Evolutionary conservation across 163 green algal species (phyloP), one percentile per base, ranked within the genome.

Genomic region (Scenedesmus sp.): DNA sequence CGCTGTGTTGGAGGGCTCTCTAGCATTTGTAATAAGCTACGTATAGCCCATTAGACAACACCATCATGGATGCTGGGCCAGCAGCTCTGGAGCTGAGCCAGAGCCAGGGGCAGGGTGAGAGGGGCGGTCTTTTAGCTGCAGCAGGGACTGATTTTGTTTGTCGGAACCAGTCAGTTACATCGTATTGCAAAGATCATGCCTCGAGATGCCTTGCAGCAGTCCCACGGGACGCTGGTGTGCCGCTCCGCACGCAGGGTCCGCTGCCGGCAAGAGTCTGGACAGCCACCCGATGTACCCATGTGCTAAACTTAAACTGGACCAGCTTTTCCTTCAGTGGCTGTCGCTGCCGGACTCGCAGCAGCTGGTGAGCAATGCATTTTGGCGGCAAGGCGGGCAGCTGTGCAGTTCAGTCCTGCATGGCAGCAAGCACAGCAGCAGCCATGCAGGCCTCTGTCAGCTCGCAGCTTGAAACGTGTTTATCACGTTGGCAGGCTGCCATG

Each of bases 301-400:
- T 84, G 97, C 95, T 67, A 99, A 99, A 93, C 94, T 99, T 6
- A 99, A 99, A 92, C 95, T 99, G 0, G 98, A 99, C 93, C 98
- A 99, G 92, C 96, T 99, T 57, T 99, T 99, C 91, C 87, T 99
- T 56, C 97, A 99, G 84, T 99, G 98, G 98, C 96, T 99, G 20
- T 97, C 96, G 26, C 90, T 98, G 60, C 94, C 96, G 8, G 97
- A 99, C 26, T 97, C 97, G 12, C 97, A 99, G 91, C 95, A 97
- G 55, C 90, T 99, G 92, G 95, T 96, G 82, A 82, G 94, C 18
- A 77, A 23, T 88, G 83, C 56, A 77, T 79, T 79, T 79, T 79
- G 70, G 70, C 70, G 70, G 70, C 70, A 79, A 79, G 70, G 70
- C 79, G 46, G 46, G 79, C 79, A 85, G 34, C 79, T 85, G 46